Conservation (phyloP, 768 basidiomycete genomes). For the Atractiella rhizophila region DNA sequence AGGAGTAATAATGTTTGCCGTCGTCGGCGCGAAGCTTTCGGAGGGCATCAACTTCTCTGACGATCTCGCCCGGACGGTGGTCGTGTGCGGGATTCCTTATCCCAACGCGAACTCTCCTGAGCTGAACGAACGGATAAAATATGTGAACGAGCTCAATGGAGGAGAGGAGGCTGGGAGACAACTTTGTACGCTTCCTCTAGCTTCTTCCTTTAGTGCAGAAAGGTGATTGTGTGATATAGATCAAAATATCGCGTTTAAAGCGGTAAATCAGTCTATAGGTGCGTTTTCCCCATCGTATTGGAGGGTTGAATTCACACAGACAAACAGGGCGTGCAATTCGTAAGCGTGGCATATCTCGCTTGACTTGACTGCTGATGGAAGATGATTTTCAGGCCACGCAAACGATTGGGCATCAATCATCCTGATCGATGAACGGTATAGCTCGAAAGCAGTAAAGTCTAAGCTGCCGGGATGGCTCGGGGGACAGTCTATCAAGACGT, state of each 20-base stretch:
- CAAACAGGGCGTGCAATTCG: not conserved
- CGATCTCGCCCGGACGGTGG: constrained; percentile 29
- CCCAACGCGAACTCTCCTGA: constrained; percentile 77
- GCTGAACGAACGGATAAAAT: constrained; percentile 69
- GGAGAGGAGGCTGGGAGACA: constrained; percentile 47
- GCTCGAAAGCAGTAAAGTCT: constrained; percentile 35
- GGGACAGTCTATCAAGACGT: too few relatives aligned
- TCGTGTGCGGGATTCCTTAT: constrained; percentile 75
- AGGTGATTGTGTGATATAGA: constrained; percentile 43
- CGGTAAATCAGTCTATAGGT: constrained; percentile 96
- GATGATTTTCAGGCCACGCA: constrained; percentile 73
- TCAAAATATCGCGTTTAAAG: constrained; percentile 21
- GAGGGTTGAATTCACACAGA: not conserved
- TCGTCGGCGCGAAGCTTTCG: constrained; percentile 88
- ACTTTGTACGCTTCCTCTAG: constrained; percentile 45
- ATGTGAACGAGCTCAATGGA: constrained; percentile 38
- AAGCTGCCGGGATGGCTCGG: constrained; percentile 91
- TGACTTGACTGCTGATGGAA: constrained; percentile 23
- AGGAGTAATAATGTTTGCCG: constrained; percentile 49
- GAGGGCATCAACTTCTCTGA: constrained; percentile 41
- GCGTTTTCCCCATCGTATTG: constrained; percentile 15
- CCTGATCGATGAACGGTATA: constrained; percentile 63
- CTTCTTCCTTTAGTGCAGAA: not conserved
- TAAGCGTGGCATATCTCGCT: not conserved
- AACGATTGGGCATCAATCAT: constrained; percentile 78